Evolutionary conservation across 495 filamentous ascomycete genomes (phyloP), one percentile per base, ranked within the genome.

Genomic region (Penicillium parvum): DNA sequence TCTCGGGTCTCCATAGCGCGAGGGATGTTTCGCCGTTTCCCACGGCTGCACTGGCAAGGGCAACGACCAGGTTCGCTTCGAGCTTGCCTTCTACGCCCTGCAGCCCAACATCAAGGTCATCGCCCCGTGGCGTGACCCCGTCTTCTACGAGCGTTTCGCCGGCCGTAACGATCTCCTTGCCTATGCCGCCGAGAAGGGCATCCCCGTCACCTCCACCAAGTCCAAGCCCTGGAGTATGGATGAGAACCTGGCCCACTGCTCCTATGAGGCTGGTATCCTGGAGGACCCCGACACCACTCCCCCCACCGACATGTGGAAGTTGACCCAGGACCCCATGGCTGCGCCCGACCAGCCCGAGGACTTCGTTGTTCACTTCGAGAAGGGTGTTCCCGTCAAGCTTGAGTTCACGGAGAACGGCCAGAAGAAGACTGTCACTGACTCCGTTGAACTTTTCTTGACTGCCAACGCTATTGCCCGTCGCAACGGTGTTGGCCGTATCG

Each of bases 161-260:
- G 89, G 91, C 55, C 84, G 91, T 46, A 81, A 88, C 54, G 88
- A 90, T 60, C 81, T 97, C 26, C 85, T 97, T 50, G 82, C 88
- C 64, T 96, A 90, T 56, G 92, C 90, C 48, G 74, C 70, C 9
- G 61, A 83, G 63, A 81, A 78, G 55, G 79, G 79, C 53, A 91
- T 96, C 43, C 90, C 91, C 21, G 89, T 96, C 47, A 84, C 82
- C 32, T 86, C 82, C 49, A 90, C 88, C 57, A 95, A 94, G 76
- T 75, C 81, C 42, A 85, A 87, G 68, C 88, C 89, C 35, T 95
- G 84, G 83, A 78, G 71, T 36, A 75, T 73, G 65, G 89, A 94
- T 50, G 87, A 88, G 67, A 96, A 95, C 73, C 70, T 92, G 45
- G 88, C 88, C 16, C 90, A 96, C 67, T 95, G 88, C 77, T 79